These are phyloP conservation scores for Taphrina flavorubra DNA, from an alignment of 1,139 yeast genomes.

Conservation along the genomic window DNA sequence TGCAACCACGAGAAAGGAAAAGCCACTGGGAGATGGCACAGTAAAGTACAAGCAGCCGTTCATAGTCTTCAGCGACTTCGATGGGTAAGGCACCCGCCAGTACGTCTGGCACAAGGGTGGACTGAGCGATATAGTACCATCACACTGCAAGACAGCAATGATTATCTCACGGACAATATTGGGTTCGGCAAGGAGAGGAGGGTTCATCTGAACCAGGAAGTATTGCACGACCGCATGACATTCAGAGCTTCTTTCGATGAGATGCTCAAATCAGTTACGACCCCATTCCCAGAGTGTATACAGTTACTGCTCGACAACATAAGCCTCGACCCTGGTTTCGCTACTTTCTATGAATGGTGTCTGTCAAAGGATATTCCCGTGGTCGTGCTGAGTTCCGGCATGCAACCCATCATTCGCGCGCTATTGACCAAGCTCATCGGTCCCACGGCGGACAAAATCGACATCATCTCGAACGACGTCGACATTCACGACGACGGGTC, in stretches of 20 bases:
- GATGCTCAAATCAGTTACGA: conserved; percentile 79
- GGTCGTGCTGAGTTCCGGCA: conserved; percentile 80
- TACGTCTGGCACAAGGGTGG: not conserved
- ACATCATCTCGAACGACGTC: conserved; percentile 83
- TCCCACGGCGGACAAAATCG: conserved; percentile 68
- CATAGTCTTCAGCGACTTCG: conserved; percentile 43
- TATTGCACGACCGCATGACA: conserved; percentile 68
- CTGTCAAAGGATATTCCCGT: conserved; percentile 71
- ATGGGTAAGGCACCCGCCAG: conserved; percentile 13
- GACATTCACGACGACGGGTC: conserved; percentile 61
- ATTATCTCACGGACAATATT: conserved; percentile 59
- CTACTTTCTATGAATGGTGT: conserved; percentile 80
- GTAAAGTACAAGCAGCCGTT: conserved; percentile 40
- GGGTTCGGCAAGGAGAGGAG: conserved; percentile 84
- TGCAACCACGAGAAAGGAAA: not conserved
- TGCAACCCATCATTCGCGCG: conserved; percentile 87
- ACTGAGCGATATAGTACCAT: conserved; percentile 27
- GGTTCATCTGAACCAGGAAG: conserved; percentile 68
- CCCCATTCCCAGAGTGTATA: conserved; percentile 83
- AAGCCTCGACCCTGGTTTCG: conserved; percentile 88
- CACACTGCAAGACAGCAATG: conserved; percentile 56
- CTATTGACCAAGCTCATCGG: conserved; percentile 77
- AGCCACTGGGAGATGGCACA: conserved; percentile 38
- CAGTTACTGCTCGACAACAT: conserved; percentile 61
- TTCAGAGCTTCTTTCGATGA: conserved; percentile 82